Evolutionary conservation across 345 rosid genomes (phyloP), one percentile per base, ranked within the genome.

Genomic region (Lepidium didymum): DNA sequence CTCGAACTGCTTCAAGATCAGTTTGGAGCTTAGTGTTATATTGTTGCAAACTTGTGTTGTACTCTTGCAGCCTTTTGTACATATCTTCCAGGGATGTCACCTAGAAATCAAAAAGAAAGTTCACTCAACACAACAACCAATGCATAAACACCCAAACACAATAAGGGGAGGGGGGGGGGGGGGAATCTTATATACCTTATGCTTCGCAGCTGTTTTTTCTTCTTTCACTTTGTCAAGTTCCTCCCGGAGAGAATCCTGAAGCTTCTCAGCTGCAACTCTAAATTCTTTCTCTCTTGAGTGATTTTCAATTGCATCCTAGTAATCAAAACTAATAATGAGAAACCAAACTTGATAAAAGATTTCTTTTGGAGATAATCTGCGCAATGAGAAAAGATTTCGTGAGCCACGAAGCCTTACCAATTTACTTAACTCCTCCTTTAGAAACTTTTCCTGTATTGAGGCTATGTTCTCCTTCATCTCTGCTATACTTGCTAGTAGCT

Each of bases 11-110:
- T 67, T 86, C 86, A 53, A 87, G 78, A 35, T 94, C 93, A 52
- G 76, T 76, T 52, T 85, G 94, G 27, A 91, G 87, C 70, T 86
- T 91, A 67, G 81, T 81, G 64, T 86, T 94, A 74, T 87, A 89
- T 68, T 86, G 96, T 47, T 87, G 99, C 60, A 94, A 78, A 75
- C 86, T 89, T 25, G 82, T 75, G 75, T 91, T 86, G 75, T 94
- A 94, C 74, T 87, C 97, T 73, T 91, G 95, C 70, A 81, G 59
- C 63, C 87, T 85, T 75, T 86, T 94, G 81, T 83, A 82, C 79
- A 77, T 84, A 59, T 86, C 90, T 38, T 87, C 93, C 40, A 83
- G 84, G 14, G 91, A 77, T n/a, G 50, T 62, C 37, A 78, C 84
- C 99, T 91, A 78, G 52, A 80, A 29, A 64, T 40, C 14, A 49